Percentiles rank a stretch among this genome's conserved stretches.
These are phyloP conservation scores for Actinomortierella wolfii DNA, from an alignment of 371 early-diverging fungal genomes.

Conservation along the genomic window DNA sequence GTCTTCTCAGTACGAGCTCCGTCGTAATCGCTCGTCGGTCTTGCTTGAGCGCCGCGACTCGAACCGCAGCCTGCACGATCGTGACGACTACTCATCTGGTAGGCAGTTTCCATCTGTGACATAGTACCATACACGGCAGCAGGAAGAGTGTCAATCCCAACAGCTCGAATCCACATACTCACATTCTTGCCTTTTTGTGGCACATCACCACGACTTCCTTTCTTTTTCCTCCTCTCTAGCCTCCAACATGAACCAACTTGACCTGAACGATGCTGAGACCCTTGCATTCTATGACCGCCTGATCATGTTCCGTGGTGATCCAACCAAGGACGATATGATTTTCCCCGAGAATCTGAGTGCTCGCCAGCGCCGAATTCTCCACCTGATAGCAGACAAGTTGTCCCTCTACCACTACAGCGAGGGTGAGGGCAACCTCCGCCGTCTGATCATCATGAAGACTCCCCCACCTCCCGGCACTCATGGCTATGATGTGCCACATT, in stretches of 20 bases:
- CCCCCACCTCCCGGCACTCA: conserved; percentile 10
- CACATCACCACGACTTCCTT: too few relatives aligned
- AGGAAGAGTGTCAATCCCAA: too few relatives aligned
- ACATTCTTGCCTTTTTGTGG: too few relatives aligned
- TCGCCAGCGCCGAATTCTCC: conserved; percentile 55
- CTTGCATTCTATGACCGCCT: conserved; percentile 64
- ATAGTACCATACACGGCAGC: too few relatives aligned
- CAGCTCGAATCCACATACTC: too few relatives aligned
- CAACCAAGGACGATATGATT: conserved; percentile 55
- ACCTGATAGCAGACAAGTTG: conserved; percentile 61
- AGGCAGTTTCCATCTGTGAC: too few relatives aligned
- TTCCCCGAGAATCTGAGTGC: conserved; percentile 47
- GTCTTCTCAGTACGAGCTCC: conserved; percentile 6
- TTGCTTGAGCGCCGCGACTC: conserved; percentile 35
- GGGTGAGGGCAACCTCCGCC: conserved; percentile 52
- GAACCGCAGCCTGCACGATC: conserved; percentile 22
- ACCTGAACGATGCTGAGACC: conserved; percentile 64
- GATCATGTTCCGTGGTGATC: conserved; percentile 64
- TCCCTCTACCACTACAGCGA: conserved; percentile 58
- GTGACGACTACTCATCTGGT: conserved; percentile 14
- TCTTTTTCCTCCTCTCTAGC: too few relatives aligned
- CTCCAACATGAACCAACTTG: conserved; percentile 34
- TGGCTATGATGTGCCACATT: too few relatives aligned
- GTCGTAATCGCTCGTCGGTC: conserved; percentile 31
- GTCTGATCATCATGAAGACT: conserved; percentile 35